Evolutionary conservation across 805 yeast species (phyloP), one percentile per base, ranked within the genome.

Genomic region (Suhomyces faveliae): DNA sequence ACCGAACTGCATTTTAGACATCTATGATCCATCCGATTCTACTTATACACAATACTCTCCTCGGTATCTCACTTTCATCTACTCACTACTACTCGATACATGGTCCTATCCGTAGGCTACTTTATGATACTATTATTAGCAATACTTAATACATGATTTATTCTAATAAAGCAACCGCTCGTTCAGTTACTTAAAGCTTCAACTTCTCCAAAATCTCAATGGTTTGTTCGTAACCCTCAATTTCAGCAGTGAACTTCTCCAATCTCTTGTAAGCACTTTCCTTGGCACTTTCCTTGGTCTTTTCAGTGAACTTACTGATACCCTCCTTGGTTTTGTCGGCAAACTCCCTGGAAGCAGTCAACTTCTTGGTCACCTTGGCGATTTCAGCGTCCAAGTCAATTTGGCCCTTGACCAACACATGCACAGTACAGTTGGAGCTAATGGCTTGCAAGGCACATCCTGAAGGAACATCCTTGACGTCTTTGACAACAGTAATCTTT

Each of bases 311-410:
- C 69, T 91, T 96, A 56, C 84, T 75, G 56, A 89, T 81, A 42
- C 84, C 78, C 71, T 89, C 92, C 55, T 83, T 81, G 51, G 88
- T 77, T 61, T 80, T 78, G 53, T 76, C 77, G 61, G 80, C 78
- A 53, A 80, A 71, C 58, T 80, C 84, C 56, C 72, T 67, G 39
- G 85, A 80, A 67, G 85, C 86, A 51, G 68, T 78, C 60, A 91
- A 77, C 74, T 87, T 92, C 78, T 81, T 82, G 60, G 75, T 68
- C 33, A 90, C 94, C 78, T 92, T 94, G 57, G 75, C 63, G 60
- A 94, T 87, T 73, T 94, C 98, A 47, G 86, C 86, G 60, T 90
- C 97, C 57, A 91, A 80, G 67, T 92, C 97, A 57, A 94, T 84
- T 64, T 87, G 91, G 46, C 98, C 99, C 77, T 89, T 91, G 49